Evolutionary conservation across 2,329 filamentous ascomycete species (phyloP).

Genomic region (Penicillium crustosum): DNA sequence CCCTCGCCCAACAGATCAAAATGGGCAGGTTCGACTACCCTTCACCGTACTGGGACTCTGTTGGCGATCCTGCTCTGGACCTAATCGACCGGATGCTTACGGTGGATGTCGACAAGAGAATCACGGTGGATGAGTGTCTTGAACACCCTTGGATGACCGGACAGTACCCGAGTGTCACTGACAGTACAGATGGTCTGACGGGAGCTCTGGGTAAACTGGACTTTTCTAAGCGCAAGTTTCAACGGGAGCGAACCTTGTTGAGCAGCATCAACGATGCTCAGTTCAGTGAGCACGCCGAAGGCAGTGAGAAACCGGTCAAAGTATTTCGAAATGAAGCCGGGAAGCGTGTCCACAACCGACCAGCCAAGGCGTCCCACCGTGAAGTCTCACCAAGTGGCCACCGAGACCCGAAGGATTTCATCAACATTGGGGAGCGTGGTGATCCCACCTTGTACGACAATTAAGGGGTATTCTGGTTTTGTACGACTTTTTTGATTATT

Average conservation of each 20-base stretch:
- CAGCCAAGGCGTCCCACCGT: conserved; percentile 32
- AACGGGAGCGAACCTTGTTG: conserved; percentile 81
- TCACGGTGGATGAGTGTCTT: conserved; percentile 86
- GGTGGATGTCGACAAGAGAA: conserved; percentile 78
- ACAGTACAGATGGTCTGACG: conserved; percentile 90
- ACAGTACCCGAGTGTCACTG: conserved; percentile 60
- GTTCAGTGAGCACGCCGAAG: conserved; percentile 57
- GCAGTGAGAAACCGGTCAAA: conserved; percentile 63
- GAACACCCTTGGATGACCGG: conserved; percentile 85
- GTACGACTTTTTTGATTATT: neutral
- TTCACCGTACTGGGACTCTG: conserved; percentile 90
- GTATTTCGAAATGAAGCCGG: conserved; percentile 69
- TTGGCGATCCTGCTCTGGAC: conserved; percentile 84
- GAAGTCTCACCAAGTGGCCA: conserved; percentile 68
- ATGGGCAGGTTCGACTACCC: conserved; percentile 89
- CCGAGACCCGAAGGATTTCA: conserved; percentile 72
- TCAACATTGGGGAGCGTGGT: conserved; percentile 79
- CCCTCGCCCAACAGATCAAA: conserved; percentile 84
- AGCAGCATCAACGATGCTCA: conserved; percentile 76
- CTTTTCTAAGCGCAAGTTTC: conserved; percentile 76
- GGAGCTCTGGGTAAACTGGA: conserved; percentile 80
- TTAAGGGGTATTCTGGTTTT: neutral
- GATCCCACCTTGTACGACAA: conserved; percentile 75
- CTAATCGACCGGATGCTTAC: conserved; percentile 94
- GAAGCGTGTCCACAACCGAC: conserved; percentile 47